Base-by-base conservation (phyloP, 176 grass and related monocot species). In the Zea luxurians region DNA sequence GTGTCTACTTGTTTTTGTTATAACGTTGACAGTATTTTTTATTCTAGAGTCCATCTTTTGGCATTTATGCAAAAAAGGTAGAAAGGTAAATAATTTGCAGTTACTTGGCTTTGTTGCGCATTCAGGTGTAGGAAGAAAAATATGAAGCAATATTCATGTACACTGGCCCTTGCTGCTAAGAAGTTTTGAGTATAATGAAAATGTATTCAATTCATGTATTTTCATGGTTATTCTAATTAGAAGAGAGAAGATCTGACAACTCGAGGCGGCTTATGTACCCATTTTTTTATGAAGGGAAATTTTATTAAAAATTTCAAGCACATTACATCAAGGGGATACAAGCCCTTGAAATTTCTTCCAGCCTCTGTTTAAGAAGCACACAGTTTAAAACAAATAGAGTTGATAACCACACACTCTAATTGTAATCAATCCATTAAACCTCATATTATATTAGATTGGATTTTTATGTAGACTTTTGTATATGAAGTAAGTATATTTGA, bases 401-500 rank as follows among this genome's bases (percentile, higher is more conserved):
- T 27, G 27, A 27, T 27, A 27, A 27, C 27, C 27, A 27, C 27
- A 27, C 27, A 27, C 27, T 27, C 27, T 27, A 27, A 27, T 27
- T 27, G 27, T 27, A 27, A 27, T 27, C 27, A 27, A 27, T 27
- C 27, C 27, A 27, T 27, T 27, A 12, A 45, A 43, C 37, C 77
- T 53, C 49, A 10, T 48, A 21, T 6, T 41, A 13, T 0, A 2
- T 27, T 48, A 60, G 43, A 2, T 20, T 59, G 18, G 15, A 66
- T 2, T 84, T 70, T 62, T 5, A 53, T 10, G 16, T 20, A 60
- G 27, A 10, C 57, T 10, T 48, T 75, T 75, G 1, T 4, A 2
- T 58, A 18, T 76, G 54, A 4, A 35, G 68, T 75, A 8, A 3
- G 45, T 71, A 73, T 68, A 18, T 54, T 84, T 46, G 13, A 84